Percentiles rank a stretch among this genome's conserved stretches.
These are phyloP conservation scores for Penicillium crustosum DNA, from an alignment of 2,329 filamentous ascomycete species.

Conservation along the genomic window DNA sequence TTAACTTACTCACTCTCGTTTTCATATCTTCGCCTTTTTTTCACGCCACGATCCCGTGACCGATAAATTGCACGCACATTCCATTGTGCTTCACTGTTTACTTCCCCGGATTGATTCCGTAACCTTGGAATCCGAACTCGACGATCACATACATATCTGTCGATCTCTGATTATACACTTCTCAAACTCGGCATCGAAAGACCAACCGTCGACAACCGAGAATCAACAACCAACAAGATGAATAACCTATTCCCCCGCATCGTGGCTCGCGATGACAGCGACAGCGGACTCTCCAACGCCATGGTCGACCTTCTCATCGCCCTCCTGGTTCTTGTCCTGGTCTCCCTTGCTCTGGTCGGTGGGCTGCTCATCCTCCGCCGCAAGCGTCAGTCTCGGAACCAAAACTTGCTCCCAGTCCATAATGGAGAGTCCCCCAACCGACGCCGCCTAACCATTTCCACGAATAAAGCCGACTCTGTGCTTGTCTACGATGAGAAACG, in stretches of 20 bases:
- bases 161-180: neutral
- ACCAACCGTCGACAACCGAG: conserved; percentile 7
- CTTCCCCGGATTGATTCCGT: conserved; percentile 19
- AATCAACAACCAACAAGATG: conserved; percentile 21
- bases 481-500: conserved; percentile 78
- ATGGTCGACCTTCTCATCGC: conserved; percentile 77
- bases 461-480: conserved; percentile 66
- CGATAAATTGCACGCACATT: neutral
- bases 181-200: neutral
- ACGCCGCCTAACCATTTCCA: conserved; percentile 59
- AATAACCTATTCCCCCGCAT: conserved; percentile 49
- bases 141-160: conserved; percentile 19
- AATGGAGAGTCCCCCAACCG: conserved; percentile 58
- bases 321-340: conserved; percentile 73
- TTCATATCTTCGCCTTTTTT: conserved; percentile 7
- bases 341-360: conserved; percentile 67
- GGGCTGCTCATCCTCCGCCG: conserved; percentile 72
- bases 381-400: conserved; percentile 54
- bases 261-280: conserved; percentile 51
- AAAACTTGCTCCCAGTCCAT: conserved; percentile 65
- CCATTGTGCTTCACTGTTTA: neutral
- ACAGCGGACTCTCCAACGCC: conserved; percentile 55
- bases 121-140: conserved; percentile 19
- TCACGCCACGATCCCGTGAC: conserved; percentile 7
- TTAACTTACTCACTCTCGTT: conserved; percentile 15